Evolutionary conservation across 1,284 basidiomycete genomes (phyloP), one percentile per base, ranked within the genome.

Genomic region (Porogramme epimiltina): DNA sequence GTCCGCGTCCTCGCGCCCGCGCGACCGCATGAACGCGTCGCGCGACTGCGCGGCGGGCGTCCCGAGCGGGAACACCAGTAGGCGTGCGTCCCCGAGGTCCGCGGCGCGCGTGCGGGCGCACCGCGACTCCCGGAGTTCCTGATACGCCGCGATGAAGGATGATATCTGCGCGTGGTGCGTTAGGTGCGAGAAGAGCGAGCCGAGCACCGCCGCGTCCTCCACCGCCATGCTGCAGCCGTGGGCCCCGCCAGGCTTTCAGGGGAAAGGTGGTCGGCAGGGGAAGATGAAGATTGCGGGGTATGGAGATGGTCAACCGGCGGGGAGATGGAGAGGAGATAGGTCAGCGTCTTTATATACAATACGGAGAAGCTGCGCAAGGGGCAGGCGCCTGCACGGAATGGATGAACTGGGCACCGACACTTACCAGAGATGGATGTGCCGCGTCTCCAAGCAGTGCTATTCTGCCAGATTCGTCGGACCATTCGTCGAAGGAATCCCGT

Each of bases 381-480:
- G n/a, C n/a, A 19, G 10, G 23, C 10, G 31, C 28, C 6, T 13
- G 13, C n/a, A 22, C 25, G 13, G 25, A 40, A 13, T 2, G 24
- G 5, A 28, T 6, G n/a, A 13, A 37, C n/a, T n/a, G n/a, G n/a
- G n/a, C n/a, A n/a, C n/a, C n/a, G 28, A 37, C 18, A 79, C 70
- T 44, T 77, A 64, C 52, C 66, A 70, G 65, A 47, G 75, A 66
- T 0, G 77, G 73, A 58, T 79, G 78, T 4, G 77, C 77, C 1
- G 78, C 73, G 52, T 80, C 77, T 36, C 79, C 79, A 28, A 81
- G 61, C 5, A 80, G 62, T 13, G 77, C 60, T n/a, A 80, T 64
- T n/a, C 69, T 68, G 3, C 70, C 72, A 22, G 68, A 69, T 0
- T 70, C 60, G 54, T 84, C 77, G 0, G 80, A 75, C 84, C 85